phyloP scores from a whole-genome alignment of 257 asterid genomes.

The Paulownia fortunei region DNA sequence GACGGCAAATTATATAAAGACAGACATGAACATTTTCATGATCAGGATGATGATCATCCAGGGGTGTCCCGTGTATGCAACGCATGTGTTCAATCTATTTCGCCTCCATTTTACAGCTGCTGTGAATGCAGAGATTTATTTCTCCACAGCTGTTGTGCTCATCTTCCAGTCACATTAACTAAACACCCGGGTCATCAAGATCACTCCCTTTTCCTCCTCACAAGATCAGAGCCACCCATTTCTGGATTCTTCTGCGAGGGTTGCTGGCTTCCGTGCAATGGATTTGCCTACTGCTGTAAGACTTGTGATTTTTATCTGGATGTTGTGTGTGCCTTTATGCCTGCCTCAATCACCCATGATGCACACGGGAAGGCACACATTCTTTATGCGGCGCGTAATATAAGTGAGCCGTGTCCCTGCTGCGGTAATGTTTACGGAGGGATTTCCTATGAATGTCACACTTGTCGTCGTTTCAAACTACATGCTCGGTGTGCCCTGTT shows the following conservation, averaged over 20 bases:
- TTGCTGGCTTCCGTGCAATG: background rate
- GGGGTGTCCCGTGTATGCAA: background rate
- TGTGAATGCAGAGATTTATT: background rate
- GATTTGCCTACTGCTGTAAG: background rate
- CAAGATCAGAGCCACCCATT: background rate
- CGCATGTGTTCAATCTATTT: background rate
- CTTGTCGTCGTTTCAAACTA: background rate
- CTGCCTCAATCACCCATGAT: background rate
- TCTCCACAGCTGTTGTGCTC: background rate
- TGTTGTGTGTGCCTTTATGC: background rate
- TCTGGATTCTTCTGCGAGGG: background rate
- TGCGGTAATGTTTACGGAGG: too few species aligned
- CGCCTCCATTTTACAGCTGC: background rate
- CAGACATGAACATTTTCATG: slow-evolving; percentile 9
- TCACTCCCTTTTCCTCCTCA: background rate
- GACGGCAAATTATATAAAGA: background rate
- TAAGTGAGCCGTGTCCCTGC: background rate
- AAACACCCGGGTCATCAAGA: background rate
- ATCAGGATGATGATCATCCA: background rate
- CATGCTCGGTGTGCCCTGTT: slow-evolving; percentile 5
- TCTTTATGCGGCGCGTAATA: background rate
- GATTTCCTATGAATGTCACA: background rate
- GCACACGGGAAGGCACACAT: background rate
- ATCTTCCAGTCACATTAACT: background rate
- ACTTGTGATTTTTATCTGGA: background rate